Conservation (phyloP, 2,329 filamentous ascomycete species). For the Aureobasidium sp. region DNA sequence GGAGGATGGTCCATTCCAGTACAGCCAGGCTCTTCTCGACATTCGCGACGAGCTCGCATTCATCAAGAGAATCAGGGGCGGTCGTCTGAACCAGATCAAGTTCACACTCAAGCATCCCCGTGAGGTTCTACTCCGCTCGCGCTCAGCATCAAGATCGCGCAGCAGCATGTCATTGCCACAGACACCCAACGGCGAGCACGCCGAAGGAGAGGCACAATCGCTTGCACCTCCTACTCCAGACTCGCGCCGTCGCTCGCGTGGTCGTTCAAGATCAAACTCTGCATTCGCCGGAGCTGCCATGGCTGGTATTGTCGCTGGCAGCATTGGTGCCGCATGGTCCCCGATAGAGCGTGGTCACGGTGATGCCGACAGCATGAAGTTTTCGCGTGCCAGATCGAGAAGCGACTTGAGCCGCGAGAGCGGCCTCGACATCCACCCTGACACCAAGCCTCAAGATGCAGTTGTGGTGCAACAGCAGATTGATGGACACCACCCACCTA, state of each 20-base stretch:
- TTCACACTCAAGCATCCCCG: slow-evolving; percentile 71
- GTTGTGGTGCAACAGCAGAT: slow-evolving; percentile 37
- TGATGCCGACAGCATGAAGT: slow-evolving; percentile 35
- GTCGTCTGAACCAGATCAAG: slow-evolving; percentile 72
- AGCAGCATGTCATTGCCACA: slow-evolving; percentile 58
- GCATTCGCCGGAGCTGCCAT: slow-evolving; percentile 70
- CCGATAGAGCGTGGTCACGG: slow-evolving; percentile 52
- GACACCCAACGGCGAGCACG: slow-evolving; percentile 54
- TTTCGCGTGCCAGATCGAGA: slow-evolving; percentile 26
- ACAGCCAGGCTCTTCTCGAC: slow-evolving; percentile 65
- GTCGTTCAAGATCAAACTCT: slow-evolving; percentile 63
- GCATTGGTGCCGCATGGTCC: slow-evolving; percentile 64
- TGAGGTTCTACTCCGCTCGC: slow-evolving; percentile 58
- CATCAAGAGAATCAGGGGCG: slow-evolving; percentile 72
- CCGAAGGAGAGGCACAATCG: slow-evolving; percentile 33
- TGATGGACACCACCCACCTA: slow-evolving; percentile 33
- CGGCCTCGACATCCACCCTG: slow-evolving; percentile 43
- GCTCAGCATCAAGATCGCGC: slow-evolving; percentile 54
- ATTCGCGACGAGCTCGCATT: slow-evolving; percentile 75
- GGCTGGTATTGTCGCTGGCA: slow-evolving; percentile 75
- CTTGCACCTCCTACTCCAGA: slow-evolving; percentile 46
- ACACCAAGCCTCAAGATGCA: slow-evolving; percentile 42
- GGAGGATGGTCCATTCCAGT: slow-evolving; percentile 41
- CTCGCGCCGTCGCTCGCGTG: slow-evolving; percentile 51
- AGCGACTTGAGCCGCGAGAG: slow-evolving; percentile 27